Base-by-base conservation (phyloP, 163 green algal species). In the Chlamydomonas reinhardtii region DNA sequence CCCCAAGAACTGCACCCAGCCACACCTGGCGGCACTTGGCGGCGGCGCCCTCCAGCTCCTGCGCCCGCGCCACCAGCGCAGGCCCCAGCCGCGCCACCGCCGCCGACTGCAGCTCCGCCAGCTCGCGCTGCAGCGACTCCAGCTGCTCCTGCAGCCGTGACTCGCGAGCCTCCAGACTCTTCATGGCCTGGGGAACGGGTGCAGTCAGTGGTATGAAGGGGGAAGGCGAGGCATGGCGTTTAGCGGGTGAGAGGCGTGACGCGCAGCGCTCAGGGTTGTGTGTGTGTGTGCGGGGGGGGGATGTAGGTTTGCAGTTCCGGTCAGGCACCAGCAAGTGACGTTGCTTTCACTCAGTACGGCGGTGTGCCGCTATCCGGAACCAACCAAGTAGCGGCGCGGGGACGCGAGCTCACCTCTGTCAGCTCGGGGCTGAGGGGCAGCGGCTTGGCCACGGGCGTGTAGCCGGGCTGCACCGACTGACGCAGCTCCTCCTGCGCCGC, bases 1-100 rank as follows among this genome's bases (percentile, higher is more conserved):
- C 48, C 48, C n/a, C n/a, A n/a, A n/a, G n/a, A n/a, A n/a, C n/a
- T n/a, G n/a, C 14, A 56, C 9, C 48, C 11, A 1, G 6, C 48
- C 48, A 9, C 48, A 56, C 48, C 48, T 32, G 39, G 5, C 75
- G 31, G 66, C 73, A 68, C 61, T 71, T 37, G 2, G 61, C 70
- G n/a, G 64, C 69, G 5, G 64, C n/a, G 4, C 29, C 70, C 37
- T 84, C 69, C 84, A 92, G 76, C 59, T 73, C 56, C 80, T 72
- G 37, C 52, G 78, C 85, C 76, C 72, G 64, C 15, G 27, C 65
- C 35, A 72, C 72, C 78, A 90, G 16, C 6, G 59, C 78, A 27
- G 76, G 62, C 15, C 65, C 66, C 66, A 92, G 80, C 25, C 68
- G 66, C 65, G 68, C 54, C 76, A 71, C 77, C 61, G 84, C 73